Evolutionary conservation across 2,329 filamentous ascomycete species (phyloP), one percentile per base, ranked within the genome.

Genomic region (Periglandula ipomoeae): DNA sequence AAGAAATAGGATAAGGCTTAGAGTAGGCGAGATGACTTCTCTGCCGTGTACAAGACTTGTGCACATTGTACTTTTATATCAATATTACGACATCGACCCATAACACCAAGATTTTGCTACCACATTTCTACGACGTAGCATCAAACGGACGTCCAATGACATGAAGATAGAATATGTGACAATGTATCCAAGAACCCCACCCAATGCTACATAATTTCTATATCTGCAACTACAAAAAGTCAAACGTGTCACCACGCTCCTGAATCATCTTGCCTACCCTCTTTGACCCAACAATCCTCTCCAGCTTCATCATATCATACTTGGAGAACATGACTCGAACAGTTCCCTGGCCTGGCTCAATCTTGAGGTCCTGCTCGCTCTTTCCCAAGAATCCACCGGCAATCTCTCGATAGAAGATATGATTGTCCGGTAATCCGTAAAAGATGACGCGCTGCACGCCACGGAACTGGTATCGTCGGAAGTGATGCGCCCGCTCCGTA

Each of bases 401-500:
- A 47, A 91, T 74, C 69, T 94, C 89, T 35, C 76, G 74, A 64
- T 91, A 94, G 58, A 93, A 91, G 19, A 78, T 63, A 23, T 87
- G 85, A 62, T 96, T 95, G 58, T 97, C 91, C 0, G 93, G 93
- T 27, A 96, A 66, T 1, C 84, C 86, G 64, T 97, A 97, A 73
- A 95, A 85, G 46, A 96, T 76, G n/a, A 97, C 79, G 37, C 83
- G 76, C 64, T 83, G 84, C 13, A 93, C 89, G 20, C 93, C 93
- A 32, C 81, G 78, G 47, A 98, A 75, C 56, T 80, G 78, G 61
- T 93, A 89, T n/a, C 93, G 78, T 44, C 89, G 82, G 74, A 97
- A 97, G 67, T 98, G 93, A 67, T 98, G 93, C n/a, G 90, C 87
- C 51, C 93, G 83, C 65, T 95, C 91, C 2, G 90, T 94, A 69